phyloP scores from a whole-genome alignment of 2,329 filamentous ascomycete genomes.

The Cryphonectria parasitica region DNA sequence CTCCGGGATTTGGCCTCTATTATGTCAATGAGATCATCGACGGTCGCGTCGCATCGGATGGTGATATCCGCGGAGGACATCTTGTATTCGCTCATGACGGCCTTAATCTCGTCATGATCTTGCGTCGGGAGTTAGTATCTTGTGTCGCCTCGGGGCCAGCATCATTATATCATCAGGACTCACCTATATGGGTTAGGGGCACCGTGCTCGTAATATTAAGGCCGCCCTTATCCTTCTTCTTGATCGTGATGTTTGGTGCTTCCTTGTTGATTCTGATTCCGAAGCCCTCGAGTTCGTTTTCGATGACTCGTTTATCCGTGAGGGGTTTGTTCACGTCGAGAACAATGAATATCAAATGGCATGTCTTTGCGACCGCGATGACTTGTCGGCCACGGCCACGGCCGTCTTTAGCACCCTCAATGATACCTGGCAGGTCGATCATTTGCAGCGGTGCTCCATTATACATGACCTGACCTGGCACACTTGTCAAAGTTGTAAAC shows the following conservation, averaged over 20 bases:
- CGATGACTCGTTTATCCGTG: conserved; percentile 95
- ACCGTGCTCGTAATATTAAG: conserved; percentile 95
- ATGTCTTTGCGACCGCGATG: conserved; percentile 98
- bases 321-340: conserved; percentile 98
- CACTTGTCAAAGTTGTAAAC: conserved; percentile 97
- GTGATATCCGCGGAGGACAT: conserved; percentile 97
- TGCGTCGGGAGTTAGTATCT: background rate
- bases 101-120: conserved; percentile 94
- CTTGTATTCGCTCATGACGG: conserved; percentile 95
- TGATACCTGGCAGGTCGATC: conserved; percentile 97
- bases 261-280: conserved; percentile 97
- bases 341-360: conserved; percentile 97
- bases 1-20: conserved; percentile 92
- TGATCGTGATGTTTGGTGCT: conserved; percentile 98
- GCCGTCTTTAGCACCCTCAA: conserved; percentile 97
- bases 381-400: conserved; percentile 97
- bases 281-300: conserved; percentile 93
- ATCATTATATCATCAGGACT: background rate
- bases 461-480: conserved; percentile 93
- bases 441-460: conserved; percentile 97
- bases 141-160: background rate
- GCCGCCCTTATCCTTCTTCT: conserved; percentile 98
- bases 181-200: conserved; percentile 78
- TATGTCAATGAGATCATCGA: conserved; percentile 95
- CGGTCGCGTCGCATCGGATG: conserved; percentile 95